Conservation (phyloP, 106 monocot genomes). For the Dioscorea alata region DNA sequence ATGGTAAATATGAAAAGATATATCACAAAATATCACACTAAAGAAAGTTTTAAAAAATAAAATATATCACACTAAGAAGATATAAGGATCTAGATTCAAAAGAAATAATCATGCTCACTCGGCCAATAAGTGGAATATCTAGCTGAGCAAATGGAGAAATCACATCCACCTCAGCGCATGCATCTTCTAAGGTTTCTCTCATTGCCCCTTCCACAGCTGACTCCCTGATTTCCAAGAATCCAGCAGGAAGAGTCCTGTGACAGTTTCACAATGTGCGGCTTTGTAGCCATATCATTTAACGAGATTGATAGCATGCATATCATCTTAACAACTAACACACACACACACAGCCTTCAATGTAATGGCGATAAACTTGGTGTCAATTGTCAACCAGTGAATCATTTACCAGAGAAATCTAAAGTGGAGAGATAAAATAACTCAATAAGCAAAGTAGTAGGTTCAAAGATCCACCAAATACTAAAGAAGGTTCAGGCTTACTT, state of each 20-base stretch:
- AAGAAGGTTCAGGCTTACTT: no score
- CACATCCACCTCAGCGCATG: constrained; percentile 90
- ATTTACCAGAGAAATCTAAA: no score
- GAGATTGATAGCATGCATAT: no score
- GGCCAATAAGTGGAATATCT: constrained; percentile 93
- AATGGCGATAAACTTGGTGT: no score
- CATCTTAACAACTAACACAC: no score
- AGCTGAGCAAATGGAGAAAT: constrained; percentile 93
- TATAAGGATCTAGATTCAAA: background rate
- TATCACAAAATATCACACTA: background rate
- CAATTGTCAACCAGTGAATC: no score
- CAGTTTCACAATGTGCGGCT: background rate
- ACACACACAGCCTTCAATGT: no score
- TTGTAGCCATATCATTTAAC: background rate
- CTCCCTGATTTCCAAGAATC: constrained; percentile 89
- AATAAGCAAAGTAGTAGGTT: no score
- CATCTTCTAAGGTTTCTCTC: constrained; percentile 98
- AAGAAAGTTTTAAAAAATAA: background rate
- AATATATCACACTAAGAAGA: background rate
- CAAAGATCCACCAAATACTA: no score
- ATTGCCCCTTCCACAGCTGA: constrained; percentile 81
- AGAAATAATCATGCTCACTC: constrained; percentile 35
- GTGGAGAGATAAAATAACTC: no score
- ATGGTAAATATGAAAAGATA: constrained; percentile 4
- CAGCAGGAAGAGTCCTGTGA: constrained; percentile 94